phyloP scores from a whole-genome alignment of 2,329 filamentous ascomycete species.

The Parasarocladium wereldwijsianum region DNA sequence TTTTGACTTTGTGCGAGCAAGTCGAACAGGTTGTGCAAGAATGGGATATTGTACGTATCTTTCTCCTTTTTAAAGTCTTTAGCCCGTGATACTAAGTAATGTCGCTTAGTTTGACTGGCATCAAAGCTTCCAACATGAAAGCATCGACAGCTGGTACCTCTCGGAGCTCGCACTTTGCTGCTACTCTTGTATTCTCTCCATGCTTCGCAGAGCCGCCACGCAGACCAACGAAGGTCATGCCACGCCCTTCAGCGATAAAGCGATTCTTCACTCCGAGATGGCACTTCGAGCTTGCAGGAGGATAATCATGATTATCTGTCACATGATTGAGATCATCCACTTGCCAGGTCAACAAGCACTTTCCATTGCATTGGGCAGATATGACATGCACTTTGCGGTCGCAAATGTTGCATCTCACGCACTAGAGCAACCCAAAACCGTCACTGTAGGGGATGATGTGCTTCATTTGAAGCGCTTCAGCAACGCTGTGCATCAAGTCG shows the following conservation, averaged over 20 bases:
- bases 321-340: conserved; percentile 1
- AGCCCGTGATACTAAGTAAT: background rate
- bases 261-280: background rate
- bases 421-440: background rate
- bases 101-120: conserved; percentile 2
- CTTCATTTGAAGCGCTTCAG: background rate
- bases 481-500: background rate
- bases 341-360: background rate
- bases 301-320: background rate
- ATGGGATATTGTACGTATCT: background rate
- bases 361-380: conserved; percentile 1
- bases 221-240: background rate
- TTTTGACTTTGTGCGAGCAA: background rate
- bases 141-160: conserved; percentile 1
- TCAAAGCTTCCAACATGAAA: conserved; percentile 1
- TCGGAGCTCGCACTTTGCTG: conserved; percentile 1
- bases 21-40: background rate
- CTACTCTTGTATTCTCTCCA: conserved; percentile 4
- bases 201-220: conserved; percentile 1
- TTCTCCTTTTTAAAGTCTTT: background rate
- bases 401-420: background rate
- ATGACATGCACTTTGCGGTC: background rate
- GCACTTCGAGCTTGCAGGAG: background rate
- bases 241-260: background rate
- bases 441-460: background rate